Conservation (phyloP, 176 grass and related monocot species). For the Coix lacrymajobi region DNA sequence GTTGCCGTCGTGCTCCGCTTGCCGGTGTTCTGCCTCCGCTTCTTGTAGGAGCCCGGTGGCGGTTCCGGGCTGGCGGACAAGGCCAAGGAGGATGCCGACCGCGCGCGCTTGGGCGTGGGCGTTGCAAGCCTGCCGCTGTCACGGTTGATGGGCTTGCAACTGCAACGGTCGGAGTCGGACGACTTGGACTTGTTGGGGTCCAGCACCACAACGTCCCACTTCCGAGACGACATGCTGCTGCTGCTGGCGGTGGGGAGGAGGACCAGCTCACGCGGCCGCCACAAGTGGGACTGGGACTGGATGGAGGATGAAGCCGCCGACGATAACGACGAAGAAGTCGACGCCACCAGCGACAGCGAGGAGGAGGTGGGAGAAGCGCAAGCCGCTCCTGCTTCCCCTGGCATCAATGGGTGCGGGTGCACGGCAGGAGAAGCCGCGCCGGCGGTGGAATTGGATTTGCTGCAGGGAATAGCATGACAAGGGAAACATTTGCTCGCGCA, state of each 20-base stretch:
- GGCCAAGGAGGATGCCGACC: not conserved
- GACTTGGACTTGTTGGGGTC: slow-evolving; percentile 5
- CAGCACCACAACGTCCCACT: slow-evolving; percentile 10
- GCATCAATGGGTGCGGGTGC: not conserved
- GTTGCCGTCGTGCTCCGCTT: not conserved
- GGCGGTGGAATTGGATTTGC: not conserved
- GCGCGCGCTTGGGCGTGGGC: not conserved
- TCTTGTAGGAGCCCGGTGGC: not conserved
- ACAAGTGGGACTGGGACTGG: not conserved
- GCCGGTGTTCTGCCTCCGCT: not conserved
- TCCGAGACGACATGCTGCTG: not conserved
- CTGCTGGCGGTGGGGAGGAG: not conserved
- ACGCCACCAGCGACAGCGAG: not conserved
- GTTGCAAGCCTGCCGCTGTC: not conserved
- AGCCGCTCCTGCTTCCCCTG: not conserved
- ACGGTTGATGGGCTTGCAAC: not conserved
- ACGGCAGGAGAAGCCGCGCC: not conserved
- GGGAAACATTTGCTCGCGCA: slow-evolving; percentile 16
- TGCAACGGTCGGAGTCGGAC: not conserved
- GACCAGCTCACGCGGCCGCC: not conserved
- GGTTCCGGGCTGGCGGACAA: not conserved
- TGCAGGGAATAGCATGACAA: not conserved
- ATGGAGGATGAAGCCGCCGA: not conserved
- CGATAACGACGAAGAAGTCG: not conserved
- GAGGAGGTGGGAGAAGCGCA: not conserved